Conservation (phyloP, 768 basidiomycete genomes). For the Lactarius hatsudake region DNA sequence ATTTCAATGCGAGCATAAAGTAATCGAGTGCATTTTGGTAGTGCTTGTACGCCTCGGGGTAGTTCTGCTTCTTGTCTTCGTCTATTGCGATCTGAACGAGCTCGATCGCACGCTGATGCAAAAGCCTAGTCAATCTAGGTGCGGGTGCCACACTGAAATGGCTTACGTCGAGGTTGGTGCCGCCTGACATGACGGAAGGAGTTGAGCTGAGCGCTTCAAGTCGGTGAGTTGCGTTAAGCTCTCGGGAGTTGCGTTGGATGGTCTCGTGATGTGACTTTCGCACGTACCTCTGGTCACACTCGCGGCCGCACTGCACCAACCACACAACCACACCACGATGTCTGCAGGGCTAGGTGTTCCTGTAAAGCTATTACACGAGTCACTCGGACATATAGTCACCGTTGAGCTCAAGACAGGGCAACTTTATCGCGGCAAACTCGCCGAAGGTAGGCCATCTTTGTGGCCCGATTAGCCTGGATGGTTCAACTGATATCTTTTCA, state of each 20-base stretch:
- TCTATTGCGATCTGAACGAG: slow-evolving; percentile 92
- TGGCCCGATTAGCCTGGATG: slow-evolving; percentile 2
- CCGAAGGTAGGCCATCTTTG: slow-evolving; percentile 68
- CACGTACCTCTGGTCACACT: neutral
- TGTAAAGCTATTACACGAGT: slow-evolving; percentile 95
- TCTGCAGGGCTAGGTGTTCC: slow-evolving; percentile 81
- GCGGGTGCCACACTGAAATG: neutral
- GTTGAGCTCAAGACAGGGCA: slow-evolving; percentile 99
- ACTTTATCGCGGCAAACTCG: slow-evolving; percentile 93
- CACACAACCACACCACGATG: slow-evolving; percentile 37
- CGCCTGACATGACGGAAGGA: slow-evolving; percentile 19
- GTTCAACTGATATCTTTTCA: slow-evolving; percentile 18
- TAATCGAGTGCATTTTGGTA: slow-evolving; percentile 97
- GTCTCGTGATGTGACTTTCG: neutral
- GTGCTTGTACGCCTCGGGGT: slow-evolving; percentile 89
- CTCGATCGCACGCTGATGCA: slow-evolving; percentile 71
- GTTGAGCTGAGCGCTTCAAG: neutral
- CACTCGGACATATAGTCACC: slow-evolving; percentile 92
- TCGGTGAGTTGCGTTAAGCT: too few relatives aligned
- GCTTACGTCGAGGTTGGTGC: slow-evolving; percentile 22
- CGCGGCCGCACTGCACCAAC: too few relatives aligned
- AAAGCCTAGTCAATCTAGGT: neutral
- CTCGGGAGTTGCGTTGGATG: neutral
- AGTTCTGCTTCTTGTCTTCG: slow-evolving; percentile 90
- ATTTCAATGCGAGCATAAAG: slow-evolving; percentile 96